Evolutionary conservation across 2,329 filamentous ascomycete genomes (phyloP).

Genomic region (Aureobasidium sp.): DNA sequence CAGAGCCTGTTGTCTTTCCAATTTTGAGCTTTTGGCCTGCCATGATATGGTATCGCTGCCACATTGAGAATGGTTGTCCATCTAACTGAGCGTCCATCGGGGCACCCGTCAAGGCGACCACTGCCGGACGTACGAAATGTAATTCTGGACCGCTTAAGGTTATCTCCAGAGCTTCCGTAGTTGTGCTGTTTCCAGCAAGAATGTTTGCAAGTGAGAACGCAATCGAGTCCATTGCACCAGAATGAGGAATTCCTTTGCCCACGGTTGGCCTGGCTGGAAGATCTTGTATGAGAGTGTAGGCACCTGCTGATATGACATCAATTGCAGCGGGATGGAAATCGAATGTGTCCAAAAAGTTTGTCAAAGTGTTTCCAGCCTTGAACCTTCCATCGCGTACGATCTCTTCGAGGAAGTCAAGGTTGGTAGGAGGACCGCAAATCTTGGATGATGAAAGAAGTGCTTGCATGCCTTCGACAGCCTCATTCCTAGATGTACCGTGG

Average conservation of each 20-base stretch:
- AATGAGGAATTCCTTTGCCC: slow-evolving; percentile 50
- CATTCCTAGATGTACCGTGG: slow-evolving; percentile 34
- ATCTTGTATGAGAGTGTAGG: slow-evolving; percentile 52
- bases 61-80: slow-evolving; percentile 43
- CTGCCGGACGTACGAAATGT: slow-evolving; percentile 44
- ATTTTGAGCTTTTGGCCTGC: slow-evolving; percentile 47
- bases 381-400: slow-evolving; percentile 43
- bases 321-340: slow-evolving; percentile 43
- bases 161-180: slow-evolving; percentile 48
- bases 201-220: slow-evolving; percentile 51
- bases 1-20: slow-evolving; percentile 43
- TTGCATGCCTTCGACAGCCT: slow-evolving; percentile 38
- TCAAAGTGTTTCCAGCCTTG: slow-evolving; percentile 44
- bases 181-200: slow-evolving; percentile 47
- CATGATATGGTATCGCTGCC: slow-evolving; percentile 43
- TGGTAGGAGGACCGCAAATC: slow-evolving; percentile 48
- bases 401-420: slow-evolving; percentile 46
- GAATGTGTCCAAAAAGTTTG: slow-evolving; percentile 47
- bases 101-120: slow-evolving; percentile 51
- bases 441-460: slow-evolving; percentile 36
- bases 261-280: slow-evolving; percentile 48
- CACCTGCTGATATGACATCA: slow-evolving; percentile 48
- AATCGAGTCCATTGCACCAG: slow-evolving; percentile 55
- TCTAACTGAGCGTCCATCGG: slow-evolving; percentile 45
- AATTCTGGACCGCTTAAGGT: slow-evolving; percentile 53